Evolutionary conservation across 2,329 filamentous ascomycete species (phyloP), one percentile per base, ranked within the genome.

Genomic region (Hymenoscyphus infarciens): DNA sequence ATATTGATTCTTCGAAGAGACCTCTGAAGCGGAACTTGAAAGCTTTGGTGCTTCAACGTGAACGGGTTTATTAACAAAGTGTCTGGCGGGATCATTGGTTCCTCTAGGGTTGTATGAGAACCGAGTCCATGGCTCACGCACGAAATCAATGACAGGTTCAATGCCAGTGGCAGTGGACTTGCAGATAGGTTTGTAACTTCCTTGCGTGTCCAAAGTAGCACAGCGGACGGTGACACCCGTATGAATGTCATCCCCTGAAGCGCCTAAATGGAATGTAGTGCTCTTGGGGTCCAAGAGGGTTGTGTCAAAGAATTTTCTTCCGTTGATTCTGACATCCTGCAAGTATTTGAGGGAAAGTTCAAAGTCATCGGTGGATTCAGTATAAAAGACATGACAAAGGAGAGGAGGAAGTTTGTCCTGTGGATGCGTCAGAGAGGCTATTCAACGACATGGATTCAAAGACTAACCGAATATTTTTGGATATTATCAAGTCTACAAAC

Each of bases 401-500:
- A 42, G 54, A 29, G n/a, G 7, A 13, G 33, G 22, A 11, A 6
- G 13, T 33, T 54, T 25, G 33, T 60, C 8, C 45, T 52, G 10
- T 22, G 35, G 15, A 39, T 4, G 22, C 27, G 27, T 33, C 6
- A 38, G 35, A 53, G 16, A 33, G 15, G 16, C 5, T 13, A 10
- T 49, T 25, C 35, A 16, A 54, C 16, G 13, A 52, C 7, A 22
- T 15, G 29, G 22, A 16, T 19, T 25, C 31, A 45, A 5, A n/a
- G 16, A 42, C 67, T 66, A 59, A 73, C 71, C 49, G 58, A 64
- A 13, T 69, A 66, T 52, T 71, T 71, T 13, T 22, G 39, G 19
- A 73, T 64, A 38, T 65, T 69, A 8, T 71, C 65, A 1, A 74
- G 61, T 57, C 71, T 74, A 3, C 54, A n/a, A 2, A 69, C 53